Evolutionary conservation across 257 asterid genomes (phyloP), one percentile per base, ranked within the genome.

Genomic region (Leonotis leonurus): DNA sequence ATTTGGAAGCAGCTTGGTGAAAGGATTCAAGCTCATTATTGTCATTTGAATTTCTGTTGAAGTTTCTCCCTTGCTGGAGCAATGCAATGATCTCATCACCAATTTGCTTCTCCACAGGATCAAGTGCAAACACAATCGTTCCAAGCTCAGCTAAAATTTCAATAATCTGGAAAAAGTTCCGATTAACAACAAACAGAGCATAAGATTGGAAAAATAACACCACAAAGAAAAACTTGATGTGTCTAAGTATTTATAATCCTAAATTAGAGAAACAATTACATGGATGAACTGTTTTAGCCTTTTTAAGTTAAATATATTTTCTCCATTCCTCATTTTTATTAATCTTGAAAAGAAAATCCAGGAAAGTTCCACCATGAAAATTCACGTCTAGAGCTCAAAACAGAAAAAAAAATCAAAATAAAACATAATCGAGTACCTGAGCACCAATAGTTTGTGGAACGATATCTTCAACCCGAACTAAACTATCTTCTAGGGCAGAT

Each of bases 31-130:
- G 95, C 78, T 93, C 99, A 26, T 76, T 81, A 66, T 77, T 82
- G 72, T 94, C 99, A 43, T 63, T 73, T 16, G 75, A 71, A 56
- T 75, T 77, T 71, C 64, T 76, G 73, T 73, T 80, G 76, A 93
- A 87, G 70, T 87, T 85, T 80, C 80, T 79, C 45, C 97, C 96
- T 78, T 87, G 99, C 80, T 90, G 99, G 60, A 93, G 95, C 72
- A 94, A 78, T 20, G 83, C 60, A 70, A 94, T 83, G 75, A 94
- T 85, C 56, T 87, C 95, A 59, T 90, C 96, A 30, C 96, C 97
- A 43, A 82, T 77, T 77, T 82, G 87, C 78, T 90, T 93, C 81
- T 90, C 99, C 65, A 14, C 32, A 6, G 92, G 90, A 74, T 87
- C 89, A 53, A 89, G 85, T 57, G 94, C 77, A 71, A 93, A 87